Evolutionary conservation across 2,329 filamentous ascomycete species (phyloP).

Genomic region (Trichoderma endophyticum): DNA sequence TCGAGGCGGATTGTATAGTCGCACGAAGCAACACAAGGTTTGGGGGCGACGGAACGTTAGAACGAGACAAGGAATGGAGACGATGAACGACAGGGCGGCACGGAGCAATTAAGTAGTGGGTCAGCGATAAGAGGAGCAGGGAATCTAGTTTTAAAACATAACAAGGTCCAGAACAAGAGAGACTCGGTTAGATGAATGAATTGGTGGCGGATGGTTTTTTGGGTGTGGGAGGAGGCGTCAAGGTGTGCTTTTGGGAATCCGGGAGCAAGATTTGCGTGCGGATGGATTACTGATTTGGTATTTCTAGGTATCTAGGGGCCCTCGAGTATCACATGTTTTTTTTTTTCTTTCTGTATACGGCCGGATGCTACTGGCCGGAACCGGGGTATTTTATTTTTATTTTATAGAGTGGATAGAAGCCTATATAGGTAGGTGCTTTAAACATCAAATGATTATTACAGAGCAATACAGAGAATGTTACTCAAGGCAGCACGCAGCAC

Average conservation of each 20-base stretch:
- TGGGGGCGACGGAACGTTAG: background rate
- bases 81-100: background rate
- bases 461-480: background rate
- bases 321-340: background rate
- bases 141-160: background rate
- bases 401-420: background rate
- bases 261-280: background rate
- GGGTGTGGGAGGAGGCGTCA: background rate
- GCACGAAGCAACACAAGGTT: background rate
- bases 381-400: background rate
- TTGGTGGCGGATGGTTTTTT: background rate
- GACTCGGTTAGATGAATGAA: conserved; percentile 6
- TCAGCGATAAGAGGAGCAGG: background rate
- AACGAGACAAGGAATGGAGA: background rate
- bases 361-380: background rate
- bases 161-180: background rate
- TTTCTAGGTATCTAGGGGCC: background rate
- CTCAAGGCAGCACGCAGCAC: background rate
- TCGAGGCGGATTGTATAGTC: background rate
- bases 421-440: background rate
- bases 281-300: background rate
- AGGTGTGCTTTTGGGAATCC: background rate
- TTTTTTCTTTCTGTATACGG: background rate
- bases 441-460: background rate
- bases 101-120: background rate